Percentiles rank a stretch among this genome's conserved stretches.
phyloP scores from a whole-genome alignment of 2,329 filamentous ascomycete species.

The Penicillium sp. region DNA sequence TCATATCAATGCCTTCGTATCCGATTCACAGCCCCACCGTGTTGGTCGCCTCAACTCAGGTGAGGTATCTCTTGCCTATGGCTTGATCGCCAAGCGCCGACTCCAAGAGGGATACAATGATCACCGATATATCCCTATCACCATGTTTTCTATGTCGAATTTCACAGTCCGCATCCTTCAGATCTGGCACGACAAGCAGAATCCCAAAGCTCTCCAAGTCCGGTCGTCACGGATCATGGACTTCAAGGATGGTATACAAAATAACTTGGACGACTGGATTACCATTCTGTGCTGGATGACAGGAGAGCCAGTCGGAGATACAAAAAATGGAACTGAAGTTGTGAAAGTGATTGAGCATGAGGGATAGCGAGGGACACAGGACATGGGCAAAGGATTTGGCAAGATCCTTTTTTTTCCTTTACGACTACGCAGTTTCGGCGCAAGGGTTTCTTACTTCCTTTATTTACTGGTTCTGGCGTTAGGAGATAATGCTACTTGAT shows the following conservation, averaged over 20 bases:
- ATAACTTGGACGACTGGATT: neutral
- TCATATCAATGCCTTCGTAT: neutral
- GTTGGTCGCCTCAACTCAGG: neutral
- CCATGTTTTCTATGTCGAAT: neutral
- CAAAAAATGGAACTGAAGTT: neutral
- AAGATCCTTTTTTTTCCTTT: neutral
- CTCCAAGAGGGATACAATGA: neutral
- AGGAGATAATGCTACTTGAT: too few relatives aligned
- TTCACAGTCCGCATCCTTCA: neutral
- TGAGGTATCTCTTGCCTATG: neutral
- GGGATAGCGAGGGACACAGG: neutral
- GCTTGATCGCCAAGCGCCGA: neutral
- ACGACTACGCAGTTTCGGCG: neutral
- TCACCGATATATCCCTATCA: neutral
- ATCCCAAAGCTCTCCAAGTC: neutral
- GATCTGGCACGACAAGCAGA: neutral
- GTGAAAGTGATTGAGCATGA: neutral
- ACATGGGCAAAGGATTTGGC: neutral
- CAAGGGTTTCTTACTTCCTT: neutral
- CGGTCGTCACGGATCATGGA: neutral
- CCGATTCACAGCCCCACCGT: neutral
- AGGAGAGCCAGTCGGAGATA: neutral
- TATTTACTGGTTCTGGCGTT: neutral
- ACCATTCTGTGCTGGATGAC: neutral
- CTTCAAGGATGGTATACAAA: neutral